Base-by-base conservation (phyloP, 2,329 filamentous ascomycete genomes). In the Pseudocercospora ulei region DNA sequence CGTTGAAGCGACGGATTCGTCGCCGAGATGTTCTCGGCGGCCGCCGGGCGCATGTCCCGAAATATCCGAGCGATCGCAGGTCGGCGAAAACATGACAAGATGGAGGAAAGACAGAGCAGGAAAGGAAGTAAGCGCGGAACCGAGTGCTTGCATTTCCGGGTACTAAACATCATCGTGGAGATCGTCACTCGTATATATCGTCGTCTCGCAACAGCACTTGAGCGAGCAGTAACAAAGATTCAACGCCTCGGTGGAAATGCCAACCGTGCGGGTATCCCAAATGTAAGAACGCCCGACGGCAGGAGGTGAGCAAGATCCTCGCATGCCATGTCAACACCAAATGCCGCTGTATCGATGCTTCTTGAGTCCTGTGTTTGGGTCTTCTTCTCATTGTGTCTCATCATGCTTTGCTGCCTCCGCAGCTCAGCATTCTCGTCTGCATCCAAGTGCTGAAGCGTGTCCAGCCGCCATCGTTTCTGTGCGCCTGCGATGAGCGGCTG, bases 391-490 rank as follows among this genome's bases (percentile, higher is more conserved):
- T 26, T 31, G 17, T 30, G 13, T 14, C 17, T 12, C 36, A 20
- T 40, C 12, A 36, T 14, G 13, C 29, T 25, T 33, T 40, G 28
- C 38, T 41, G 7, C 38, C 39, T 2, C 63, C 61, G 41, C 72
- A 62, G 47, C 71, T 69, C 47, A 74, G 65, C 40, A 75, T 55
- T 41, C 71, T 62, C 19, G 71, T 75, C 51, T 67, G 65, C 44
- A 73, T 60, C 72, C 72, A 75, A 1, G 71, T 71, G 38, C 73
- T 59, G 51, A 75, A 74, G 14, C 67, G 61, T 41, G 72, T 61
- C 71, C 71, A 75, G 13, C 63, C 56, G 18, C 48, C 46, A 35
- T 41, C 35, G 11, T 17, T 36, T 5, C 7, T 19, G 29, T 36
- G 39, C 25, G 35, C n/a, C 35, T 43, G 19, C 24, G 37, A 22